Evolutionary conservation across 208 protist species (phyloP).

Genomic region (Leishmania lainsoni): DNA sequence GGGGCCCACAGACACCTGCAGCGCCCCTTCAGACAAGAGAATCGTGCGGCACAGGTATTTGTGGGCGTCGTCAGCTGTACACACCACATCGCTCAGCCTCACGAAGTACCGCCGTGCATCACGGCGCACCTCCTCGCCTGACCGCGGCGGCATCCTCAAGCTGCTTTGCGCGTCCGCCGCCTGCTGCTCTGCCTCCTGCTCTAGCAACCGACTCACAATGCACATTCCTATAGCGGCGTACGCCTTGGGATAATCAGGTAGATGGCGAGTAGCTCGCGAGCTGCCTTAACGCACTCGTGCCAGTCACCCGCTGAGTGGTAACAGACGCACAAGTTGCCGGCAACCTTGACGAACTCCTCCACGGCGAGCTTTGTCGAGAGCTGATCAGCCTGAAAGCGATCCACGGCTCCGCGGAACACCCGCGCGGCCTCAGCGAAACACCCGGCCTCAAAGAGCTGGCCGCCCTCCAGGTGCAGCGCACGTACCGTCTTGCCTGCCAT

Average conservation of each 20-base stretch:
- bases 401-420: slow-evolving; percentile 31
- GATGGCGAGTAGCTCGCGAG: slow-evolving; percentile 39
- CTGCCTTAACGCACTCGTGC: slow-evolving; percentile 35
- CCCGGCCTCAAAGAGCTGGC: slow-evolving; percentile 31
- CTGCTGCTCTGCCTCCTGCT: slow-evolving; percentile 37
- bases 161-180: slow-evolving; percentile 4
- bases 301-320: slow-evolving; percentile 31
- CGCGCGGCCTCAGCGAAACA: slow-evolving; percentile 24
- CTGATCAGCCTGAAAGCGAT: slow-evolving; percentile 37
- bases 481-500: slow-evolving; percentile 19
- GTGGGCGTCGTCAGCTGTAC: slow-evolving; percentile 55
- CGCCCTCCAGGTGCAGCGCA: slow-evolving; percentile 30
- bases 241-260: slow-evolving; percentile 56
- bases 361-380: slow-evolving; percentile 27
- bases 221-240: slow-evolving; percentile 60
- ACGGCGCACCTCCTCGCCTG: slow-evolving; percentile 34
- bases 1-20: slow-evolving; percentile 43
- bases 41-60: slow-evolving; percentile 44
- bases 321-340: slow-evolving; percentile 47
- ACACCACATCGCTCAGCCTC: slow-evolving; percentile 38
- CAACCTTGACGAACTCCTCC: slow-evolving; percentile 52
- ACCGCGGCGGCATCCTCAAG: slow-evolving; percentile 11
- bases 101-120: slow-evolving; percentile 41
- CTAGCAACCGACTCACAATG: slow-evolving; percentile 37
- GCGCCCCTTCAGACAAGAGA: slow-evolving; percentile 28